Evolutionary conservation across 495 filamentous ascomycete species (phyloP), one percentile per base, ranked within the genome.

Genomic region (Terfezia claveryi): DNA sequence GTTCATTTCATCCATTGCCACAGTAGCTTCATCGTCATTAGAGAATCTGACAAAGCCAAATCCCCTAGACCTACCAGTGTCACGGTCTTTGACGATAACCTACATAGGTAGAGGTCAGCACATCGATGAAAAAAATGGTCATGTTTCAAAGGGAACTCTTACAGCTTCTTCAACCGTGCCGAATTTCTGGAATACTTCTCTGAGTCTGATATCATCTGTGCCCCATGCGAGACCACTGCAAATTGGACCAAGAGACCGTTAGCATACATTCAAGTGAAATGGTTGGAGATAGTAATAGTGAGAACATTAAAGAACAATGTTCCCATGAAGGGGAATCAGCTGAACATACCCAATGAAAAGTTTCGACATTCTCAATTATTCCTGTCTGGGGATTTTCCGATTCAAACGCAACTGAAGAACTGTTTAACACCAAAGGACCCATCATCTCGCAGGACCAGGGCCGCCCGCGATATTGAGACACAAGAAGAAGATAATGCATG

Each of bases 1-100:
- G 72, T 96, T 94, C 91, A 96, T 94, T 36, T 67, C 71, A 4
- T 68, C 61, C 66, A 92, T 91, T 36, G 91, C 91, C 49, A 72
- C 70, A 56, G 91, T 79, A 37, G 92, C 91, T 60, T 94, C 85
- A 17, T 75, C 66, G 16, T 94, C 86, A 55, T 75, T 78, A 49
- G 75, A 67, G 70, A 87, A 99, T 58, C 86, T 81, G 50, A 99
- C 87, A 67, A 99, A 99, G 23, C 91, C 91, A 66, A 96, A 99
- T 38, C 91, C 91, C 67, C 91, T 86, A 72, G 87, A 94, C 66
- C 92, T 86, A 56, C 83, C 79, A 59, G 91, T 95, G 65, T 95
- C 88, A 61, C 86, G 88, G 68, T 99, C 91, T 72, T 94, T 96
- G 63, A 96, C 87, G 56, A 99, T 88, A 59, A 94, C 81, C 91